Conservation (phyloP, 768 basidiomycete species). For the Dendrothele bispora region DNA sequence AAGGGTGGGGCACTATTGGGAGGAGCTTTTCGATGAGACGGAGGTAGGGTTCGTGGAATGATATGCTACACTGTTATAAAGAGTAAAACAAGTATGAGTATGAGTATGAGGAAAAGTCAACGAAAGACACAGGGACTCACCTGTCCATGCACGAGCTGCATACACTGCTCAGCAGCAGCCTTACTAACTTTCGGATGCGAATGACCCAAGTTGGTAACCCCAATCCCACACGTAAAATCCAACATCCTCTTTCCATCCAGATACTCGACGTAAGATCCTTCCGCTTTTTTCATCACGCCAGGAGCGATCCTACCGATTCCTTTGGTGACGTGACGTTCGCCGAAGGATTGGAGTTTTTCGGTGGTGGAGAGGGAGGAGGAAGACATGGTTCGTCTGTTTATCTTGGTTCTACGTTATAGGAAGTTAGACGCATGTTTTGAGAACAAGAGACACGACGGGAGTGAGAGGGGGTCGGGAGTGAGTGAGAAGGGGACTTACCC, state of each 20-base stretch:
- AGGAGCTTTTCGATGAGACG: conserved; percentile 82
- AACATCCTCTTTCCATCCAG: conserved; percentile 73
- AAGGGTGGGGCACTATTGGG: conserved; percentile 87
- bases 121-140: conserved; percentile 38
- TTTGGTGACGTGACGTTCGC: conserved; percentile 44
- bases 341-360: conserved; percentile 28
- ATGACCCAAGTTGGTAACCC: conserved; percentile 85
- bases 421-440: too few relatives aligned
- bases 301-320: conserved; percentile 46
- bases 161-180: conserved; percentile 87
- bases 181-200: conserved; percentile 85
- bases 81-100: background rate
- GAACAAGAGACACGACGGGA: too few relatives aligned
- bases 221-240: conserved; percentile 89
- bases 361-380: background rate
- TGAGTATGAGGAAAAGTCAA: background rate
- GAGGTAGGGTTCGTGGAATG: conserved; percentile 84
- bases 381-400: too few relatives aligned
- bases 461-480: too few relatives aligned
- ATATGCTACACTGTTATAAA: conserved; percentile 86
- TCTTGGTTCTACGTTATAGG: too few relatives aligned
- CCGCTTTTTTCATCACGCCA: conserved; percentile 64
- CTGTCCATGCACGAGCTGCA: conserved; percentile 77
- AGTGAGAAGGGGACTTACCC: too few relatives aligned
- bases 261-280: conserved; percentile 72